A percentile compares a stretch with the other conserved stretches of the same genome.
Conservation (phyloP, 2,329 filamentous ascomycete genomes). For the Colletotrichum sp. region DNA sequence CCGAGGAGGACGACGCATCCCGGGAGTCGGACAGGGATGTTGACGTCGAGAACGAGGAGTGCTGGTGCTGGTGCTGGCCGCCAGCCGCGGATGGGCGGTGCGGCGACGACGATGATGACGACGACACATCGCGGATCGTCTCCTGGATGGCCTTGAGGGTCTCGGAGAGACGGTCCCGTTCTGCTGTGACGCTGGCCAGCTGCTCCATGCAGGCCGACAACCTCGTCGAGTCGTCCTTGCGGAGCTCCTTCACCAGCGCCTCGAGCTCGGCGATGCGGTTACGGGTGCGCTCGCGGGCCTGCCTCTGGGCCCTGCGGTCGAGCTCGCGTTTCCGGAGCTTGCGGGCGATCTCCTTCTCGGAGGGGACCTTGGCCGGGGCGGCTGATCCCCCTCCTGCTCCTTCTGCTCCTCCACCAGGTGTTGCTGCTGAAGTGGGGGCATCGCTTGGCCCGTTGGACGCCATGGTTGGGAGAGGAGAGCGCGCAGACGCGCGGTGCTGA, state of each 20-base stretch:
- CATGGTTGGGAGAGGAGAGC: background rate
- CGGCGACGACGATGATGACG: background rate
- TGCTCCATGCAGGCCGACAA: slow-evolving; percentile 29
- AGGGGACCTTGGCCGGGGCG: slow-evolving; percentile 1
- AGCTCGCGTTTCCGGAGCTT: slow-evolving; percentile 35
- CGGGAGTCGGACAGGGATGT: background rate
- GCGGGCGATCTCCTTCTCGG: slow-evolving; percentile 19
- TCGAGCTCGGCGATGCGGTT: slow-evolving; percentile 35
- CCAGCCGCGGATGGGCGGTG: background rate
- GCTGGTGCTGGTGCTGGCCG: background rate
- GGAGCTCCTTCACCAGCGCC: slow-evolving; percentile 29
- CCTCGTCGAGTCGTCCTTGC: slow-evolving; percentile 28
- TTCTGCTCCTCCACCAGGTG: background rate
- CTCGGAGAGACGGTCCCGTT: slow-evolving; percentile 24
- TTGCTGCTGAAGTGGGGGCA: background rate
- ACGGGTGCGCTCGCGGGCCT: slow-evolving; percentile 34
- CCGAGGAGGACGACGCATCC: background rate
- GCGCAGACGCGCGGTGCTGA: background rate
- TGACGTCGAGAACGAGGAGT: background rate
- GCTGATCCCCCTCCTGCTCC: background rate
- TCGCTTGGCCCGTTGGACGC: background rate
- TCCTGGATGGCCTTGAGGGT: slow-evolving; percentile 19
- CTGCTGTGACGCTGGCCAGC: slow-evolving; percentile 27
- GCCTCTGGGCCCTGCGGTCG: slow-evolving; percentile 34
- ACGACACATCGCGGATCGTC: slow-evolving; percentile 8